phyloP scores from a whole-genome alignment of 2,329 filamentous ascomycete genomes.

The Claviceps sorghi region DNA sequence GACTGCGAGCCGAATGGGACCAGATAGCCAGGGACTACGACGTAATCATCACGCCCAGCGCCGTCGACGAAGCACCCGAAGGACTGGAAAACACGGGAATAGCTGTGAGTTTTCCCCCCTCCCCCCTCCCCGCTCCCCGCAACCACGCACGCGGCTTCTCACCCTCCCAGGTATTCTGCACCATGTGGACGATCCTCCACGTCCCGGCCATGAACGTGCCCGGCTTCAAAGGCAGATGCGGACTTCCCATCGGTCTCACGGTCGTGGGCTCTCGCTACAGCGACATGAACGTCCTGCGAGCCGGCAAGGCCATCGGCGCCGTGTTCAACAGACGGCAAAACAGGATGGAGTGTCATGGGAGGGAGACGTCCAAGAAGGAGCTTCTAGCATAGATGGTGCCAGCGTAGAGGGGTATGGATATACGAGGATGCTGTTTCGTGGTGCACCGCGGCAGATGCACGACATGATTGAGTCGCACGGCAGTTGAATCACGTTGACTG shows the following conservation, averaged over 20 bases:
- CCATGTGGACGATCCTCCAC: constrained; percentile 30
- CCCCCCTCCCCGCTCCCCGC: constrained; percentile 19
- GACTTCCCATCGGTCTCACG: constrained; percentile 45
- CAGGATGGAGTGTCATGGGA: neutral
- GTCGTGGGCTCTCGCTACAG: constrained; percentile 33
- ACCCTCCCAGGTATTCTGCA: constrained; percentile 6
- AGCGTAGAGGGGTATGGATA: neutral
- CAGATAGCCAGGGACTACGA: constrained; percentile 34
- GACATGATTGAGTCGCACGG: too few relatives aligned
- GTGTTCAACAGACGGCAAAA: constrained; percentile 13
- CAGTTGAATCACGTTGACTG: too few relatives aligned
- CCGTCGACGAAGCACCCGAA: constrained; percentile 42
- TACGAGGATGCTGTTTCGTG: neutral
- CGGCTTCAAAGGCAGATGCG: constrained; percentile 38
- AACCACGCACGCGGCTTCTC: neutral
- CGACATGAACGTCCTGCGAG: constrained; percentile 29
- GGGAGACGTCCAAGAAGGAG: neutral
- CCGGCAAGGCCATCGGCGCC: constrained; percentile 23
- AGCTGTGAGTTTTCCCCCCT: constrained; percentile 16
- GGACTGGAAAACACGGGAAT: constrained; percentile 39
- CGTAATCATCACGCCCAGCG: constrained; percentile 43
- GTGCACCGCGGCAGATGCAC: too few relatives aligned
- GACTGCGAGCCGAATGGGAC: constrained; percentile 40
- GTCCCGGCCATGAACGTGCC: constrained; percentile 50
- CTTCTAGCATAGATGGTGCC: neutral